Percentiles rank a stretch among this genome's conserved stretches.
These are phyloP conservation scores for Clohesyomyces aquaticus DNA, from an alignment of 495 filamentous ascomycete genomes.

Conservation along the genomic window DNA sequence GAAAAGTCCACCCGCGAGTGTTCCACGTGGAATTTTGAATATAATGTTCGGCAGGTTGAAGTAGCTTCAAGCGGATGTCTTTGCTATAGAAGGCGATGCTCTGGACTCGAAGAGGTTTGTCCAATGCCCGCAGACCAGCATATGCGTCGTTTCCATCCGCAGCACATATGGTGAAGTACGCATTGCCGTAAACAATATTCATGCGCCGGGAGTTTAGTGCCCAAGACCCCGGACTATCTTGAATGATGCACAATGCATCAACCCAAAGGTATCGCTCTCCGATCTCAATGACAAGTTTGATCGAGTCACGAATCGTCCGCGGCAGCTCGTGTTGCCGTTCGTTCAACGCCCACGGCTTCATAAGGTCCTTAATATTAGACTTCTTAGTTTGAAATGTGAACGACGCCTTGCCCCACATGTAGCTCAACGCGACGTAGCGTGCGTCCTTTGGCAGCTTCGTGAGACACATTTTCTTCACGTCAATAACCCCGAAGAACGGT, in stretches of 20 bases:
- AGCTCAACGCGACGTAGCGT: conserved; percentile 16
- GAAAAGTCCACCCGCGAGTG: conserved; percentile 31
- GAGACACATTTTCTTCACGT: conserved; percentile 12
- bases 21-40: conserved; percentile 25
- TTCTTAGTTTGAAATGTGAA: background rate
- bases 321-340: background rate
- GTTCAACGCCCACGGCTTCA: background rate
- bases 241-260: conserved; percentile 35
- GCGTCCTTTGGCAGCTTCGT: conserved; percentile 4
- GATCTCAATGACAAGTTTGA: conserved; percentile 7
- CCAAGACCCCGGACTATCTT: conserved; percentile 20
- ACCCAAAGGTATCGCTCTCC: conserved; percentile 31
- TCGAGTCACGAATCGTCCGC: conserved; percentile 13
- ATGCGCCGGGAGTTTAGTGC: conserved; percentile 19
- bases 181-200: conserved; percentile 25
- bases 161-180: conserved; percentile 31
- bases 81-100: conserved; percentile 9
- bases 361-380: conserved; percentile 8
- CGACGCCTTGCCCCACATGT: conserved; percentile 12
- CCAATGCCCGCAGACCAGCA: conserved; percentile 15
- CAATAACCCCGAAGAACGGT: conserved; percentile 14
- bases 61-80: conserved; percentile 7
- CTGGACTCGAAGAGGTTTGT: background rate
- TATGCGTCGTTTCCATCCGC: conserved; percentile 18
- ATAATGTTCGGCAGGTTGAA: conserved; percentile 9